phyloP scores from a whole-genome alignment of 768 basidiomycete genomes.

The Pleurotus citrinopileatus region DNA sequence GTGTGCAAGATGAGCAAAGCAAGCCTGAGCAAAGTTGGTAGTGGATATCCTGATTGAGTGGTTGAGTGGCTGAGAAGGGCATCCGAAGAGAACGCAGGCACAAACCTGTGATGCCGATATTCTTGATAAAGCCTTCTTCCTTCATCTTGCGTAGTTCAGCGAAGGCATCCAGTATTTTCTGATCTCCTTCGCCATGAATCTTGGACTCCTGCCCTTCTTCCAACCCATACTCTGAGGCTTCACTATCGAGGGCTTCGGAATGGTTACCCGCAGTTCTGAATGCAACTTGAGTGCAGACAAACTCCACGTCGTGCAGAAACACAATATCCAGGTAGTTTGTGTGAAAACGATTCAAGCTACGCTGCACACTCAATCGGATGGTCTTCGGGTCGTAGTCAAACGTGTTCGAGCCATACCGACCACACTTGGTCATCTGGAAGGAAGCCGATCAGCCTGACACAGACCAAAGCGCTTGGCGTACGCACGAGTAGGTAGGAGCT shows the following conservation, averaged over 20 bases:
- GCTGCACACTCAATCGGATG: slow-evolving; percentile 63
- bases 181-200: slow-evolving; percentile 68
- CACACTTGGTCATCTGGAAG: slow-evolving; percentile 80
- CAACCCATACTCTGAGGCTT: slow-evolving; percentile 65
- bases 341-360: slow-evolving; percentile 65
- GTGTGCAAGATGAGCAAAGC: slow-evolving; percentile 70
- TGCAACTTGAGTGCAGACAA: slow-evolving; percentile 52
- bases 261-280: slow-evolving; percentile 57
- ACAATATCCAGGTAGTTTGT: slow-evolving; percentile 80
- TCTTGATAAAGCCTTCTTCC: slow-evolving; percentile 65
- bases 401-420: slow-evolving; percentile 58
- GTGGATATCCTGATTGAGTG: slow-evolving; percentile 60
- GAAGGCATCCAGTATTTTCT: slow-evolving; percentile 65
- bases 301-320: slow-evolving; percentile 86
- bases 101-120: slow-evolving; percentile 79
- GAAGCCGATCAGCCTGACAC: background rate
- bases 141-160: slow-evolving; percentile 65
- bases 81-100: background rate
- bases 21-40: slow-evolving; percentile 81
- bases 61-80: background rate
- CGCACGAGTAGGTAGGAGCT: slow-evolving; percentile 71
- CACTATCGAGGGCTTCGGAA: slow-evolving; percentile 46
- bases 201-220: slow-evolving; percentile 51
- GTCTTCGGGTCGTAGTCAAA: slow-evolving; percentile 76
- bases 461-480: slow-evolving; percentile 9